Percentiles rank a stretch among this genome's conserved stretches.
Evolutionary conservation across 495 filamentous ascomycete species (phyloP).

Genomic region (Apiosordaria backusii): DNA sequence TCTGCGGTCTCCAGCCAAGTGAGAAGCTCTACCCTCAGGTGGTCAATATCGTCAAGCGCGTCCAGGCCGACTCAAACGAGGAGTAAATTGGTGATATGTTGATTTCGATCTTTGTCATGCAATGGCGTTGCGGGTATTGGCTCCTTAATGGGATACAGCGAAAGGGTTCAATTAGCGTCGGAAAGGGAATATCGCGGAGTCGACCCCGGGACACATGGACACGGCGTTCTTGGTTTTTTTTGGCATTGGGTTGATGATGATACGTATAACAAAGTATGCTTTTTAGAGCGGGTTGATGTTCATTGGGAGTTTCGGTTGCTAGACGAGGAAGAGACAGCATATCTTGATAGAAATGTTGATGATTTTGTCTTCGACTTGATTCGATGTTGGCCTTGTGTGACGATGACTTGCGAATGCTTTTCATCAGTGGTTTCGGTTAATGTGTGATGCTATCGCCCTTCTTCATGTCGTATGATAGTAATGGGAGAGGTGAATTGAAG

Average conservation of each 20-base stretch:
- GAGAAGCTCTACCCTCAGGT: slow-evolving; percentile 73
- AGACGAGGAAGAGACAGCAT: not conserved
- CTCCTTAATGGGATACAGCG: not conserved
- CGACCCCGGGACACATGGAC: slow-evolving; percentile 9
- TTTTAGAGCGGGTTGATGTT: not conserved
- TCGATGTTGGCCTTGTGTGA: not conserved
- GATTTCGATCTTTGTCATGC: not conserved
- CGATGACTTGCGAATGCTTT: too few species aligned
- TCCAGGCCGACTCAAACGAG: slow-evolving; percentile 58
- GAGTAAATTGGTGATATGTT: not conserved
- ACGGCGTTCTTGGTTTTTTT: slow-evolving; percentile 9
- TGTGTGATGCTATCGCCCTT: too few species aligned
- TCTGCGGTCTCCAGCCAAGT: slow-evolving; percentile 67
- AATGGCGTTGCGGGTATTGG: not conserved
- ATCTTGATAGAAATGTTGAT: not conserved
- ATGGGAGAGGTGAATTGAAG: too few species aligned
- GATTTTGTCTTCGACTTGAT: not conserved
- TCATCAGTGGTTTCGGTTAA: too few species aligned
- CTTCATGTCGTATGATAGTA: too few species aligned
- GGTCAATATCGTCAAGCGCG: slow-evolving; percentile 69
- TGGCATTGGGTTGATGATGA: slow-evolving; percentile 1
- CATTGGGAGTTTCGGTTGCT: not conserved
- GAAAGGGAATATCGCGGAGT: slow-evolving; percentile 1
- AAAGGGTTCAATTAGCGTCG: slow-evolving; percentile 9
- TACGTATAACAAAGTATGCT: not conserved